Percentiles rank a stretch among this genome's conserved stretches.
Evolutionary conservation across 176 grass and related monocot species (phyloP).

Genomic region (Lolium perenne): DNA sequence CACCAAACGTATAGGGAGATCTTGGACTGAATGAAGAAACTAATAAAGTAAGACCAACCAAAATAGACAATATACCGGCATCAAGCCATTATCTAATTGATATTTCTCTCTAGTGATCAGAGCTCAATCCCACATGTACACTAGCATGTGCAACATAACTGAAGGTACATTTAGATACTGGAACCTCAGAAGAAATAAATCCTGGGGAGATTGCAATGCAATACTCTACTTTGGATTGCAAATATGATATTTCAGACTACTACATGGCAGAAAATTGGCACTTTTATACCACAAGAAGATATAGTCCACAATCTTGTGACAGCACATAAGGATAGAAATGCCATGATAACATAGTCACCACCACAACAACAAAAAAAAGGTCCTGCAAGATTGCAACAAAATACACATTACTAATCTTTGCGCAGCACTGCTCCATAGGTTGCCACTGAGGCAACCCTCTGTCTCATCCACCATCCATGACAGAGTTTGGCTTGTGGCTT

Average conservation of each 20-base stretch:
- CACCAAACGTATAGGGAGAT: background rate
- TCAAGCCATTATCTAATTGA: background rate
- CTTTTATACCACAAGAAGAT: background rate
- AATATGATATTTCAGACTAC: background rate
- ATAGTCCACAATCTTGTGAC: background rate
- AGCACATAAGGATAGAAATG: background rate
- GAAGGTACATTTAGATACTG: background rate
- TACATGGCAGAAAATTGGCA: background rate
- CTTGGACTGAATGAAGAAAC: background rate
- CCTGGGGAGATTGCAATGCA: background rate
- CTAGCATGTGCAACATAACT: background rate
- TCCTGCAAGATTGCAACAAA: background rate
- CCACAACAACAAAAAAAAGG: background rate
- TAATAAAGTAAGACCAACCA: background rate
- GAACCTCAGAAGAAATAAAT: background rate
- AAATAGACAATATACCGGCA: background rate
- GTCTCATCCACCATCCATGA: background rate
- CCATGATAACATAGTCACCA: background rate
- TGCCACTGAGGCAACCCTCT: background rate
- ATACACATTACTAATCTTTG: background rate
- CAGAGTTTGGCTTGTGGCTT: conserved; percentile 26
- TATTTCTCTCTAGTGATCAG: background rate
- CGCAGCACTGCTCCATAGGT: background rate
- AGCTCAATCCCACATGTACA: background rate
- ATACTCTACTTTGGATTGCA: background rate